A percentile compares a stretch with the other conserved stretches of the same genome.
phyloP scores from a whole-genome alignment of 2,329 filamentous ascomycete genomes.

The Annulohypoxylon truncatum region DNA sequence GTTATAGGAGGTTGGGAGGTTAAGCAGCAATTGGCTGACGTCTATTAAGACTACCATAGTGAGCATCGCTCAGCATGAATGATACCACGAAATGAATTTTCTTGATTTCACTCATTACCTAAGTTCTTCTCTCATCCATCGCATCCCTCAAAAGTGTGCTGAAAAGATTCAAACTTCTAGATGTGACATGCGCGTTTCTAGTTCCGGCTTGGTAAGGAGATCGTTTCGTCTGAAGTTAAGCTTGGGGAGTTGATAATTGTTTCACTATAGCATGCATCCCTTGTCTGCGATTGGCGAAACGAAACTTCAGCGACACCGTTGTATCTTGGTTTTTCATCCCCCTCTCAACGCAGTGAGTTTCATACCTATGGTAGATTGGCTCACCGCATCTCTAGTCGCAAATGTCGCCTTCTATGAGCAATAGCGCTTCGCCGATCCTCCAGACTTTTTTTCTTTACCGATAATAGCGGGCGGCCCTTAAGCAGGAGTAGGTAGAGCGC shows the following conservation, averaged over 20 bases:
- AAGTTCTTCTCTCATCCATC: constrained; percentile 9
- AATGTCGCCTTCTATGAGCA: background rate
- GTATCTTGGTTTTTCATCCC: constrained; percentile 17
- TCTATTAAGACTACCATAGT: constrained; percentile 20
- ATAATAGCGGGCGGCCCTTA: constrained; percentile 19
- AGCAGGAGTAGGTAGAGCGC: constrained; percentile 9
- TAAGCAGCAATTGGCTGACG: constrained; percentile 19
- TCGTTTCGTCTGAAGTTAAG: constrained; percentile 33
- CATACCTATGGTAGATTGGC: constrained; percentile 1
- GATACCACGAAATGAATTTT: constrained; percentile 37
- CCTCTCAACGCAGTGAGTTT: constrained; percentile 32
- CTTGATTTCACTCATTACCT: constrained; percentile 5
- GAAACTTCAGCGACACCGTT: constrained; percentile 19
- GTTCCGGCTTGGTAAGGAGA: constrained; percentile 12
- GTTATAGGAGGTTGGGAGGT: background rate
- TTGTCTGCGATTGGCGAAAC: constrained; percentile 36
- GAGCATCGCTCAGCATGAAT: constrained; percentile 29
- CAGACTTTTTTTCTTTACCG: constrained; percentile 13
- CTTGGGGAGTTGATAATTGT: constrained; percentile 24
- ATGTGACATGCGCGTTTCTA: constrained; percentile 21
- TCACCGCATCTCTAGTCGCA: constrained; percentile 26
- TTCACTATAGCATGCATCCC: constrained; percentile 36
- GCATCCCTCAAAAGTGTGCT: constrained; percentile 13
- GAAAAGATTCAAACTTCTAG: constrained; percentile 1
- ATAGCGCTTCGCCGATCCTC: constrained; percentile 16